Base-by-base conservation (phyloP, 2,329 filamentous ascomycete genomes). In the Macrophomina phaseolina region DNA sequence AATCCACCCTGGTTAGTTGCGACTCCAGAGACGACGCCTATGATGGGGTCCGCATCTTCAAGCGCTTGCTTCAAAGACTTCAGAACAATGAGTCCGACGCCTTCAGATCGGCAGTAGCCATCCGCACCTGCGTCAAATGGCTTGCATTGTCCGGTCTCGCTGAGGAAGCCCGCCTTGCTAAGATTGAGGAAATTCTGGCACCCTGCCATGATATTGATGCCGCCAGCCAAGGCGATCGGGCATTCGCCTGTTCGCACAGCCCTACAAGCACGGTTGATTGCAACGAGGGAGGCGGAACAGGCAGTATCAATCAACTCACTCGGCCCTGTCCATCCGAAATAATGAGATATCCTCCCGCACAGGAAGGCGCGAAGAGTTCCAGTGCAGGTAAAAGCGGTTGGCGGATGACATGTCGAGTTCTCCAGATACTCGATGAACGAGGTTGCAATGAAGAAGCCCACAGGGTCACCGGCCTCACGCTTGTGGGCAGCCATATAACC, bases 81-180 rank as follows among this genome's bases (percentile, higher is more conserved):
- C 28, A 86, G 67, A 2, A 86, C 76, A 4, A 86, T 74, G 4
- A 81, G 75, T 0, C 79, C 84, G 32, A 81, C 77, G 12, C 78
- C 83, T 53, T 86, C 84, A 7, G 76, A 82, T 16, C 84, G 79
- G 66, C 82, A 84, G 68, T 86, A 86, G 9, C 84, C 84, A 70
- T 85, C 81, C 0, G 83, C 84, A 5, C 9, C 5, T 1, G 56
- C 56, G 36, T 61, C 56, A 18, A 61, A 61, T 66, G 55, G 84
- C 84, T 68, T 85, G 86, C 9, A 79, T 74, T 38, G 36, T 0
- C 83, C 82, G 1, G 78, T 81, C 0, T 76, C 75, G 14, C 78
- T 82, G 0, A 85, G 71, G 65, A 84, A 83, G 2, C 73, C 72
- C 0, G 76, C 82, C 0, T 71, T 73, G 3, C 72, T 74, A 6